These are phyloP conservation scores for Acanthamoeba pearcei DNA, from an alignment of 208 protist genomes.

Conservation along the genomic window DNA sequence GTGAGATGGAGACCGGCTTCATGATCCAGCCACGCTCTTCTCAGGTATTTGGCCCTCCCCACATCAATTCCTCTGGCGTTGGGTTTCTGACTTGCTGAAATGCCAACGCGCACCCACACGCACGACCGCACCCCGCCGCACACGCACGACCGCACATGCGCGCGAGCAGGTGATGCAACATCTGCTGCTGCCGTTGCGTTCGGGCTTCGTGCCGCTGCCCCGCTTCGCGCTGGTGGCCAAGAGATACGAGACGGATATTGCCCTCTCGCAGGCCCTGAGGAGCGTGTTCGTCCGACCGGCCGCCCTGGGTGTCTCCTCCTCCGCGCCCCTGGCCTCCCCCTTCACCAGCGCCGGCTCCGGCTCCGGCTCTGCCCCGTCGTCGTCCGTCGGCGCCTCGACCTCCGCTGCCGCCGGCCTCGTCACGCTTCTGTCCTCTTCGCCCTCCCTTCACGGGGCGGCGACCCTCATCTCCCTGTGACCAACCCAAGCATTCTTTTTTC, in stretches of 20 bases:
- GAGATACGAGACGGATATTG: neutral
- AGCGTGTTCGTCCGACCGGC: constrained; percentile 2
- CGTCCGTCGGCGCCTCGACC: neutral
- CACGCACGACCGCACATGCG: neutral
- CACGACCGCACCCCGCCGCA: too few species aligned
- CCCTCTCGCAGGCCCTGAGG: neutral
- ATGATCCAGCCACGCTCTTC: constrained; percentile 27
- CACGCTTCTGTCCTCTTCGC: neutral
- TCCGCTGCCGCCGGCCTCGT: neutral
- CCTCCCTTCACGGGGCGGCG: neutral
- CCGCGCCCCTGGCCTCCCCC: neutral
- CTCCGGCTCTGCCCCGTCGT: neutral
- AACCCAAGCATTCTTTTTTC: too few species aligned
- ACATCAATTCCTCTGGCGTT: neutral
- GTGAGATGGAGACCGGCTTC: constrained; percentile 43
- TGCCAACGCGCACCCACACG: too few species aligned
- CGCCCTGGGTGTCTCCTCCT: neutral
- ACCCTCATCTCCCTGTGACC: neutral
- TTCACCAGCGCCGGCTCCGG: neutral
- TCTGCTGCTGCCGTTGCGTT: constrained; percentile 10
- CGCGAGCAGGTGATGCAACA: neutral
- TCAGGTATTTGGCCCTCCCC: neutral
- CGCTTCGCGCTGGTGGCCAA: neutral
- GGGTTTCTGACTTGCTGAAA: neutral
- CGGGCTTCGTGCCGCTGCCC: constrained; percentile 40